A percentile compares a stretch with the other conserved stretches of the same genome.
Evolutionary conservation across 2,329 filamentous ascomycete species (phyloP).

Genomic region (Rachicladosporium sp.): DNA sequence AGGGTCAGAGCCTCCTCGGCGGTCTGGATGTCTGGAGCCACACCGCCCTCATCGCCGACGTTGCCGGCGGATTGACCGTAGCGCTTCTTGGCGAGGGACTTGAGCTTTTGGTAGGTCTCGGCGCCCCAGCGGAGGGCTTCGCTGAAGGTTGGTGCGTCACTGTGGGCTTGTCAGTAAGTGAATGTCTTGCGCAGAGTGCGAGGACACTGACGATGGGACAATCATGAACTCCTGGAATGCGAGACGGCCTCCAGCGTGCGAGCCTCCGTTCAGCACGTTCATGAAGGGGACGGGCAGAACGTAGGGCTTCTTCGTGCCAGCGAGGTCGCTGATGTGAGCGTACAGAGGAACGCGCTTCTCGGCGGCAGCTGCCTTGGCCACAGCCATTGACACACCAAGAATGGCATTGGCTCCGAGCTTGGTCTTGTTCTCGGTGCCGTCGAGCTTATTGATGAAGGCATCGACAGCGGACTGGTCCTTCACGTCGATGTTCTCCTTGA

Average conservation of each 20-base stretch:
- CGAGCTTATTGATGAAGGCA: slow-evolving; percentile 40
- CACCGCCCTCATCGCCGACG: slow-evolving; percentile 98
- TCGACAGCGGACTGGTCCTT: slow-evolving; percentile 44
- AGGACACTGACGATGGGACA: slow-evolving; percentile 31
- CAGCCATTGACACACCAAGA: slow-evolving; percentile 47
- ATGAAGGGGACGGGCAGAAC: slow-evolving; percentile 46
- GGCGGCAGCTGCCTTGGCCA: slow-evolving; percentile 45
- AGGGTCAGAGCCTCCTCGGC: slow-evolving; percentile 86
- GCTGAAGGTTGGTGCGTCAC: slow-evolving; percentile 75
- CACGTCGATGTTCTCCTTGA: slow-evolving; percentile 42
- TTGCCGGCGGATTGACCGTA: slow-evolving; percentile 98
- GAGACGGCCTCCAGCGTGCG: slow-evolving; percentile 87
- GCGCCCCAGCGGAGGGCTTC: slow-evolving; percentile 94
- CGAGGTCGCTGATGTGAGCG: slow-evolving; percentile 43
- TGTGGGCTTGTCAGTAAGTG: slow-evolving; percentile 26
- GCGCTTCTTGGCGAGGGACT: slow-evolving; percentile 95
- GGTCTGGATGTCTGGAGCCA: slow-evolving; percentile 96
- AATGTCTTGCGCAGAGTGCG: neutral
- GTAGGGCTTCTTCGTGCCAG: slow-evolving; percentile 41
- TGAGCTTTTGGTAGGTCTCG: slow-evolving; percentile 97
- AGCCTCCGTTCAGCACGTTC: slow-evolving; percentile 57
- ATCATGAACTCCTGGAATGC: slow-evolving; percentile 49
- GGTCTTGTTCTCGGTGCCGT: slow-evolving; percentile 48
- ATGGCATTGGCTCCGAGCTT: slow-evolving; percentile 49
- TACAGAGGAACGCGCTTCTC: slow-evolving; percentile 45